Evolutionary conservation across 129 eudicot genomes (phyloP).

Genomic region (Glebionis coronaria): DNA sequence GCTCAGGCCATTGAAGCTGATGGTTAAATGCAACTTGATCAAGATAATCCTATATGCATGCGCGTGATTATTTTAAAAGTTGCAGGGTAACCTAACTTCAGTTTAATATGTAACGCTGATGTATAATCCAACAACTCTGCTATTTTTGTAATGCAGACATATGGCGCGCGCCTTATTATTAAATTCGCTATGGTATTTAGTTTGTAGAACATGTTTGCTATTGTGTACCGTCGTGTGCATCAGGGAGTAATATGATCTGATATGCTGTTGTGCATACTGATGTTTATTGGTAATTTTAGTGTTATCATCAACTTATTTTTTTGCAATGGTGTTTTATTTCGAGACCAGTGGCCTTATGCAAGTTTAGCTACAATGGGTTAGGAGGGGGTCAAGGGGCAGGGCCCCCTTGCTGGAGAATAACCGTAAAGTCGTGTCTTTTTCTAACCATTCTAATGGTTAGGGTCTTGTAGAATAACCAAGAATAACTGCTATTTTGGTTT

Average conservation of each 20-base stretch:
- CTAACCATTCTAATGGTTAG: too few relatives aligned
- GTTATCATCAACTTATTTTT: too few relatives aligned
- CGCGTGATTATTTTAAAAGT: conserved; percentile 18
- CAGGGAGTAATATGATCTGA: conserved; percentile 13
- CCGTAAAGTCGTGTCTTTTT: too few relatives aligned
- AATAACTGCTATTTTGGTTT: too few relatives aligned
- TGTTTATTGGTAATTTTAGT: too few relatives aligned
- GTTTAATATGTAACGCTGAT: conserved; percentile 30
- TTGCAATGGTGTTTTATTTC: too few relatives aligned
- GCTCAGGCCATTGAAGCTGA: conserved; percentile 40
- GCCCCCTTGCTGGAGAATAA: too few relatives aligned
- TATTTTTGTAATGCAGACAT: conserved; percentile 28
- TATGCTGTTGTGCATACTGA: conserved; percentile 16
- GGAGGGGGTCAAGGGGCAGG: too few relatives aligned
- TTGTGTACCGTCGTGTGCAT: conserved; percentile 23
- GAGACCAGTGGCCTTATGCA: too few relatives aligned
- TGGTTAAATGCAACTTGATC: conserved; percentile 3
- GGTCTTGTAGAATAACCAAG: too few relatives aligned
- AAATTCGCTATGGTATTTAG: conserved; percentile 4
- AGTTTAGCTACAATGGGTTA: too few relatives aligned
- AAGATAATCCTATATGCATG: conserved; percentile 12
- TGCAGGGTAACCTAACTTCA: conserved; percentile 18
- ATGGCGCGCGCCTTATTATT: conserved; percentile 17
- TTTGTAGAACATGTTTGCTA: conserved; percentile 6
- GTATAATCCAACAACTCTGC: conserved; percentile 26